A percentile compares a stretch with the other conserved stretches of the same genome.
Conservation (phyloP, 176 grass and related monocot genomes). For the Saccharum spontaneum region DNA sequence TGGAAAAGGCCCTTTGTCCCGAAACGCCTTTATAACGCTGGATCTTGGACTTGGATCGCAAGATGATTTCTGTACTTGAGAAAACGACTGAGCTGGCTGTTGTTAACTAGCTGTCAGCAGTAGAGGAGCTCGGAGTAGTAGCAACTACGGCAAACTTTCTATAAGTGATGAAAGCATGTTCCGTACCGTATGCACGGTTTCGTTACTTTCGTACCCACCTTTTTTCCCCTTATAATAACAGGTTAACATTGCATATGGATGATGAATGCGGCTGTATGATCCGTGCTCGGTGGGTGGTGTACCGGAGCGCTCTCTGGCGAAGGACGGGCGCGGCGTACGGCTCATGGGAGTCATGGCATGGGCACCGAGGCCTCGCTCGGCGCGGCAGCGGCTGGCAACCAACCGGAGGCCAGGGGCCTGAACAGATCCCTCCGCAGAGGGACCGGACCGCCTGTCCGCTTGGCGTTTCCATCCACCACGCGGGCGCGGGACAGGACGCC, state of each 20-base stretch:
- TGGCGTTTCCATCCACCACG: not conserved
- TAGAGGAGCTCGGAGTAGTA: no score
- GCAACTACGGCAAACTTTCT: no score
- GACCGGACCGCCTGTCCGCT: not conserved
- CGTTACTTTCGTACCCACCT: not conserved
- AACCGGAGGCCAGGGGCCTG: not conserved
- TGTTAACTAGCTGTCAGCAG: no score
- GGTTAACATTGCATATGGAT: no score
- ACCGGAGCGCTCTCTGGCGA: not conserved
- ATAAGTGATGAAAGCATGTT: not conserved
- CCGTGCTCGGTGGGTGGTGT: not conserved
- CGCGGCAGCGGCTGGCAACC: not conserved
- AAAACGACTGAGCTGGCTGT: not conserved
- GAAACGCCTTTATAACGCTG: slow-evolving; percentile 19
- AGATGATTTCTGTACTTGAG: not conserved
- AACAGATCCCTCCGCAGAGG: not conserved
- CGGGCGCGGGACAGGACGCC: not conserved
- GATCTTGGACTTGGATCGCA: slow-evolving; percentile 22
- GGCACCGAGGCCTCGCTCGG: no score
- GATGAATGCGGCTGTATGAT: not conserved
- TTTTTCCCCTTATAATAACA: not conserved
- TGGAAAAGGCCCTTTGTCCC: no score
- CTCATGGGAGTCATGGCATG: not conserved
- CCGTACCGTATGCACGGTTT: not conserved
- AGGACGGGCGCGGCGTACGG: not conserved